Base-by-base conservation (phyloP, 768 basidiomycete species). In the Pleurotus ostreatus region DNA sequence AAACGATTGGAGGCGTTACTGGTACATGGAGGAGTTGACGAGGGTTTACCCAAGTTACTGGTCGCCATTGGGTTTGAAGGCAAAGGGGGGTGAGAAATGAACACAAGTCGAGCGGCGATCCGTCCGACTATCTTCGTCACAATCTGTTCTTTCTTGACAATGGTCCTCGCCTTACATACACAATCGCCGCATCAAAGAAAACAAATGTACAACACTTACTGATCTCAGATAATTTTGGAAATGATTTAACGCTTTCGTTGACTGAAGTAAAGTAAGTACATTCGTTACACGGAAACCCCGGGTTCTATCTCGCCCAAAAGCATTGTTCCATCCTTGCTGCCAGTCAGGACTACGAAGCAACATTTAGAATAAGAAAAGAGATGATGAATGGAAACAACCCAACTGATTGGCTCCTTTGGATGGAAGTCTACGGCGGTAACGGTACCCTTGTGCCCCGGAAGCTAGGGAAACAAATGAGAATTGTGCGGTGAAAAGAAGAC, bases 371-470 rank as follows among this genome's bases (percentile, higher is more conserved):
- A 47, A 55, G 18, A 41, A 26, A 34, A 22, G 46, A 30, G 26
- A 54, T 22, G 26, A 30, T 22, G 13, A 20, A 30, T 12, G 23
- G 5, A 9, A 13, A 58, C 30, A 23, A 77, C 94, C 61, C 70
- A 53, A 96, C 94, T 83, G 68, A 97, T 94, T 9, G 94, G 95
- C 63, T 97, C 94, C 65, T 87, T 92, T 7, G 96, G 94, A 68
- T 96, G 94, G 77, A 96, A 97, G 63, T 96, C 97, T 0, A 94
- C 92, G n/a, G 88, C 77, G 1, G 93, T 94, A 12, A 98, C 94
- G 0, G 95, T 95, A 9, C 96, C 95, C 69, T 93, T 97, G 70
- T 99, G 96, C 12, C 96, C 96, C 39, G 96, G 93, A 56, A 98
- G 80, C 91, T 92, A 58, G 16, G 34, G 23, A 25, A 46, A 7